Base-by-base conservation (phyloP, 805 yeast species). In the Ogataea kodamae region DNA sequence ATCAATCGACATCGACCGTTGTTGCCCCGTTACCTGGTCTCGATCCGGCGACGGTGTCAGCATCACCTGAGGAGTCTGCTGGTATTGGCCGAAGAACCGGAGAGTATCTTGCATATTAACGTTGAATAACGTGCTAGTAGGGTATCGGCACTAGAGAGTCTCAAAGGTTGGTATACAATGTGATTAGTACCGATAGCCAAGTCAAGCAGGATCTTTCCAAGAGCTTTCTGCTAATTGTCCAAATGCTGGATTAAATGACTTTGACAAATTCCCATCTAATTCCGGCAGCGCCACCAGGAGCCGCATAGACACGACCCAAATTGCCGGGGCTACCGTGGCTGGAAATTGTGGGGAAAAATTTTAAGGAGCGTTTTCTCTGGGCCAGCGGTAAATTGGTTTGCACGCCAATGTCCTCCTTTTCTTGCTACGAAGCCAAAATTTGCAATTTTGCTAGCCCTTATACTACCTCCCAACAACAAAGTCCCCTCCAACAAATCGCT, bases 1-100 rank as follows among this genome's bases (percentile, higher is more conserved):
- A 22, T 46, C 51, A 21, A 36, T 40, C 8, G 53, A 41, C 6
- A 43, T 18, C 9, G 49, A 40, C 22, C 48, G 45, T 26, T 40
- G 42, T 17, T 37, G 39, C 3, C 11, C 25, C 14, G 37, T n/a
- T 14, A 34, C 30, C 5, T 43, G 32, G 9, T 27, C 21, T 21
- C 33, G 16, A 13, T 43, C 45, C 22, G 47, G 50, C 8, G 49
- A 39, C 14, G 46, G 50, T 9, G 36, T 43, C 12, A 44, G 16
- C 25, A 42, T 33, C n/a, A 30, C 17, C 22, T 28, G 23, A 16
- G 37, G 37, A 26, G 12, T 25, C 18, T 28, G 33, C 25, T 35
- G 33, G 38, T 28, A 35, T n/a, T 35, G 26, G 20, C 38, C 38
- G 25, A 35, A 35, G 29, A 29, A 25, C 11, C 33, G 33, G 8